Base-by-base conservation (phyloP, 805 yeast species). In the Millerozyma acaciae region DNA sequence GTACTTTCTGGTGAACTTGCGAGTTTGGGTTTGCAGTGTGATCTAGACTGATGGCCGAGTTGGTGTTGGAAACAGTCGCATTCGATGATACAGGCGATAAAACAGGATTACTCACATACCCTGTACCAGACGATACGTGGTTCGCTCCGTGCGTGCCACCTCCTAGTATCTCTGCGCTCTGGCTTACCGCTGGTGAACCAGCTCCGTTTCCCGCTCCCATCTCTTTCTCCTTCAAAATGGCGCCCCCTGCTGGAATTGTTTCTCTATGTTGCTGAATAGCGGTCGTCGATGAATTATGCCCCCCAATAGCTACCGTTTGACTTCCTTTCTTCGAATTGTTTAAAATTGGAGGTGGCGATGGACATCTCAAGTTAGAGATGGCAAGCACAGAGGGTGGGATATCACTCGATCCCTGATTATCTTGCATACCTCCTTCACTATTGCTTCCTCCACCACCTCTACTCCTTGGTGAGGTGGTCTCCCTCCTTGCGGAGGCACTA, bases 271-370 rank as follows among this genome's bases (percentile, higher is more conserved):
- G 28, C 8, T 13, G n/a, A 13, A 25, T 25, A 13, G 14, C 16
- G 10, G 28, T 16, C 6, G 28, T 25, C 10, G 28, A 25, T 6
- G 16, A n/a, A n/a, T n/a, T n/a, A n/a, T n/a, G n/a, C n/a, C n/a
- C n/a, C n/a, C n/a, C n/a, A n/a, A n/a, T n/a, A n/a, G n/a, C n/a
- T n/a, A n/a, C n/a, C 23, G 23, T 21, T 21, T 21, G 10, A 21
- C 8, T 18, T 18, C n/a, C 16, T 16, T 28, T 33, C 23, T n/a
- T 28, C 15, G 29, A 15, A 30, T 60, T 62, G 34, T 54, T 50
- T 29, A 78, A 56, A 34, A 79, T 78, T 6, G 86, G 84, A 1
- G 86, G 84, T n/a, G 86, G 85, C 4, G 84, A 78, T 2, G 85
- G 84, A 43, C 84, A 76, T 39, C 80, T 65, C 34, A 78, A 53